These are phyloP conservation scores for Hypoxylon sp. DNA, from an alignment of 2,329 filamentous ascomycete genomes.

Conservation along the genomic window DNA sequence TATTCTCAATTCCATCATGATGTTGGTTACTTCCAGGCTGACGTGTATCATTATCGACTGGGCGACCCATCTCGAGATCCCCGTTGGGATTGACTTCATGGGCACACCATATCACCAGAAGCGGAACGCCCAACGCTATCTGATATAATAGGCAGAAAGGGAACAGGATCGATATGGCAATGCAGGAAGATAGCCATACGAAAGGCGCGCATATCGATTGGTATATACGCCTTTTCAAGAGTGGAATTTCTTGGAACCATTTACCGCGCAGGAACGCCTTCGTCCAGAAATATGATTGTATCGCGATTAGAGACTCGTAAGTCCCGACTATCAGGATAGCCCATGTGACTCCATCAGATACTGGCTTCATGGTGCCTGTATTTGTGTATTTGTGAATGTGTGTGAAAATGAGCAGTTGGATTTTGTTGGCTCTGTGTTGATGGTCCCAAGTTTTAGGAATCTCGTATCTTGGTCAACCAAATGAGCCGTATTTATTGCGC, in stretches of 20 bases:
- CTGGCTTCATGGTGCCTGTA: neutral
- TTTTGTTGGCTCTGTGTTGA: neutral
- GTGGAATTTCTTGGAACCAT: neutral
- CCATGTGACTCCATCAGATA: neutral
- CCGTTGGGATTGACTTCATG: neutral
- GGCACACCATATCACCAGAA: too few relatives aligned
- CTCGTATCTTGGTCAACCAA: neutral
- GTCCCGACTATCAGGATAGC: neutral
- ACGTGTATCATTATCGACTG: neutral
- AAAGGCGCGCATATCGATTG: neutral
- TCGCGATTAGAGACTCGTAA: neutral
- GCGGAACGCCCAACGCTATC: neutral
- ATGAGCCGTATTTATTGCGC: neutral
- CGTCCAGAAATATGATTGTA: neutral
- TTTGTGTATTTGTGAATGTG: neutral
- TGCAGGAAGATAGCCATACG: neutral
- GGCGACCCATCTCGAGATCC: neutral
- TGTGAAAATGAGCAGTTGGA: neutral
- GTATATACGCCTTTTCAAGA: neutral
- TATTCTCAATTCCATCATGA: neutral
- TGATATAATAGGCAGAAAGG: neutral
- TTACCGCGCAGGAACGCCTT: neutral
- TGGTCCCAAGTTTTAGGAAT: too few relatives aligned
- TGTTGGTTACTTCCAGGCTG: neutral
- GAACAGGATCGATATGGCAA: neutral